A percentile compares a stretch with the other conserved stretches of the same genome.
phyloP scores from a whole-genome alignment of 805 yeast species.

The Wickerhamiella parazyma region DNA sequence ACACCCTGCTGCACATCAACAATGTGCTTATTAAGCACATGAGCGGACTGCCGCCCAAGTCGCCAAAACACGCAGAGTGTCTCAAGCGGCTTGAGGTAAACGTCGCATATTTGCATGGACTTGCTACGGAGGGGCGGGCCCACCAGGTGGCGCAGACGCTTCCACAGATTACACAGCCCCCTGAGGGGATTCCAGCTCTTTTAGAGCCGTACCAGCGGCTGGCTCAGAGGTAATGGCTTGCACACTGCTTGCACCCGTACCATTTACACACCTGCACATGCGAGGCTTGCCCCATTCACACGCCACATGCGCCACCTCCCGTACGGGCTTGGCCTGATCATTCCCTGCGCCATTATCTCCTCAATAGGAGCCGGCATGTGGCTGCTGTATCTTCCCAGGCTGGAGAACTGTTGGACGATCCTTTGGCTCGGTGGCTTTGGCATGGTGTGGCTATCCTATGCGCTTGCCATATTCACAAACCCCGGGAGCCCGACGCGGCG shows the following conservation, averaged over 20 bases:
- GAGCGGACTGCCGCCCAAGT: not conserved
- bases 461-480: conserved; percentile 44
- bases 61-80: conserved; percentile 1
- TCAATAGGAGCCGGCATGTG: conserved; percentile 6
- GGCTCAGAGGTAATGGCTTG: too few species aligned
- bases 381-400: not conserved
- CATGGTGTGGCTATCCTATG: conserved; percentile 63
- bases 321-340: conserved; percentile 9
- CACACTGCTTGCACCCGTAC: too few species aligned
- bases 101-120: conserved; percentile 4
- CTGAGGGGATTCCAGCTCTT: not conserved
- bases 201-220: conserved; percentile 4
- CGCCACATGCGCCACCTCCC: conserved; percentile 9
- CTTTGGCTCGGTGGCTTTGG: conserved; percentile 18
- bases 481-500: conserved; percentile 43
- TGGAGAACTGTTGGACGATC: not conserved
- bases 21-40: conserved; percentile 6
- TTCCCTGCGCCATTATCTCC: conserved; percentile 8
- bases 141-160: not conserved
- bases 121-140: conserved; percentile 3
- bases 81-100: conserved; percentile 5
- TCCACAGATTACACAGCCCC: conserved; percentile 1
- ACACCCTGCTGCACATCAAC: conserved; percentile 5
- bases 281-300: too few species aligned
- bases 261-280: too few species aligned